These are phyloP conservation scores for Anaeramoeba flamelloides DNA, from an alignment of 78 protist genomes.

Conservation along the genomic window DNA sequence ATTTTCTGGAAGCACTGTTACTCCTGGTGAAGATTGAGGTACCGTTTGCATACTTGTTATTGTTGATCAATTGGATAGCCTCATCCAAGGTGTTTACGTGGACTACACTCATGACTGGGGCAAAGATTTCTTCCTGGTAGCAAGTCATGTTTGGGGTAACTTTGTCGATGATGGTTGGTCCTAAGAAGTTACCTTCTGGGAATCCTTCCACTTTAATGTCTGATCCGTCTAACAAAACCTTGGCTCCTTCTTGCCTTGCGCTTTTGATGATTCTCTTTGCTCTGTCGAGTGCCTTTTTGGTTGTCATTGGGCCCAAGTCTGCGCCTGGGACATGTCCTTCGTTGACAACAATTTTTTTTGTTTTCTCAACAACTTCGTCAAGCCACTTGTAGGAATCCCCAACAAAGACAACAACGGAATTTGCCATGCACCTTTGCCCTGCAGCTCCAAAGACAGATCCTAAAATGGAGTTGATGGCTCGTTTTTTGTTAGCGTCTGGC, in stretches of 20 bases:
- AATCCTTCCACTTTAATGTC: conserved; percentile 36
- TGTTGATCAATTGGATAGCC: conserved; percentile 79
- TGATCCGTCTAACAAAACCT: conserved; percentile 67
- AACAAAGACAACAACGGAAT: conserved; percentile 72
- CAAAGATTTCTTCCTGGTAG: conserved; percentile 88
- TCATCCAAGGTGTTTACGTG: conserved; percentile 73
- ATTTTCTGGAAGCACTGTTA: conserved; percentile 79
- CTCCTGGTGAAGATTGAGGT: conserved; percentile 83
- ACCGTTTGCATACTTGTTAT: conserved; percentile 92
- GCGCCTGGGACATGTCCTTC: conserved; percentile 23
- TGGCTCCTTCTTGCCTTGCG: conserved; percentile 63
- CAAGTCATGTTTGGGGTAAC: conserved; percentile 40
- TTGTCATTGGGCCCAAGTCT: conserved; percentile 79
- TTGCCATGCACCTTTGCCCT: conserved; percentile 98
- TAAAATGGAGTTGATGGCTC: conserved; percentile 57
- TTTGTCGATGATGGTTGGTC: conserved; percentile 70
- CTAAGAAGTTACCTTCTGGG: conserved; percentile 72
- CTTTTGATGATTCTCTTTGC: conserved; percentile 35
- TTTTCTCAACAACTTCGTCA: conserved; percentile 55
- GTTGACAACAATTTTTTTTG: conserved; percentile 42
- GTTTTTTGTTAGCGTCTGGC: conserved; percentile 74
- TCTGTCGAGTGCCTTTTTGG: conserved; percentile 49
- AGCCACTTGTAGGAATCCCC: conserved; percentile 70
- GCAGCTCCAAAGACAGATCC: conserved; percentile 94
- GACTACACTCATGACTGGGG: conserved; percentile 63